Evolutionary conservation across 305 asterid species (phyloP), one percentile per base, ranked within the genome.

Genomic region (Striga hermonthica): DNA sequence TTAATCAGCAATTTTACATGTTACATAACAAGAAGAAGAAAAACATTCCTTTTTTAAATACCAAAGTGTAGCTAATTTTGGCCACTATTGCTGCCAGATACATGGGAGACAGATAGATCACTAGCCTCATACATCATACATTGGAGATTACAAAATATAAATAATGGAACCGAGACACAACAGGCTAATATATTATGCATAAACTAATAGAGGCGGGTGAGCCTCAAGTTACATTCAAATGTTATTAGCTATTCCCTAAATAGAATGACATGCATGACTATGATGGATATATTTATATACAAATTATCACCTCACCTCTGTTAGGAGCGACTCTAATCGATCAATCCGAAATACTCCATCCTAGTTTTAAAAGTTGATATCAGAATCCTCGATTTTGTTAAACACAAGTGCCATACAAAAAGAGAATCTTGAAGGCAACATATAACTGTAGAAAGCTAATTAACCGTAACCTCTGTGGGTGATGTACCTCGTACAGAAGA

Each of bases 311-410:
- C 77, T 77, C 84, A 92, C 98, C 98, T 92, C 97, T 69, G 80
- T 64, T 71, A 92, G 74, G 72, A 92, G 91, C 61, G 97, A 89
- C 84, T 89, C 98, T 74, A 92, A 79, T 65, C 97, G 91, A 73
- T 92, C 98, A 74, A 92, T 82, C 90, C 95, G 84, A 95, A 92
- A 87, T 47, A 75, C 74, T 45, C 98, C 97, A 80, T 86, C 94
- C 98, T 92, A 72, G 72, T 43, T 65, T 37, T n/a, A 74, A 65
- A 77, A 60, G 60, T 48, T 55, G 77, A 66, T 69, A 67, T 80
- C 76, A 82, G 82, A 68, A 72, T 64, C 43, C 71, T 53, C 50
- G 70, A 71, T 55, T 54, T 73, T 68, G 61, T 59, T 58, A 62
- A 66, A 64, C 36, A 73, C 31, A 16, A 67, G 39, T 55, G 60